These are phyloP conservation scores for Orbilia blumenaviensis DNA, from an alignment of 2,329 filamentous ascomycete genomes.

Conservation along the genomic window DNA sequence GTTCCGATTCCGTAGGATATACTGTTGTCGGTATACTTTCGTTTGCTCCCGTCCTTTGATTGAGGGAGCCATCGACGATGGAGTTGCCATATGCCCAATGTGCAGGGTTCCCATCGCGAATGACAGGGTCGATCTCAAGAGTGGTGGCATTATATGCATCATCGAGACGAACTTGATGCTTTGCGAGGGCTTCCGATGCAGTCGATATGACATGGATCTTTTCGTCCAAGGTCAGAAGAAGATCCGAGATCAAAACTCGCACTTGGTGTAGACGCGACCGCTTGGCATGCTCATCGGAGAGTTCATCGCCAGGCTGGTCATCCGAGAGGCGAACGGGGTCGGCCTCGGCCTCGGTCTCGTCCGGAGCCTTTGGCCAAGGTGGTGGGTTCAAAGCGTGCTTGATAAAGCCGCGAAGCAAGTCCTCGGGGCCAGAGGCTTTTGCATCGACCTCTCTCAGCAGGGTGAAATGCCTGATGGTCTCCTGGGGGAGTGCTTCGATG, in stretches of 20 bases:
- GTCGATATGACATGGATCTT: conserved; percentile 97
- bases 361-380: not conserved
- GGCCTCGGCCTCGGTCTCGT: conserved; percentile 45
- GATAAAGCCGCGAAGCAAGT: conserved; percentile 79
- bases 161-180: conserved; percentile 84
- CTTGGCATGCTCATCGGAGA: conserved; percentile 47
- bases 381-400: conserved; percentile 65
- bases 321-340: not conserved
- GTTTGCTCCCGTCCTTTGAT: conserved; percentile 1
- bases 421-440: conserved; percentile 89
- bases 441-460: conserved; percentile 97
- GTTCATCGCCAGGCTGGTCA: not conserved
- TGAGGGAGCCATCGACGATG: conserved; percentile 1
- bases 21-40: not conserved
- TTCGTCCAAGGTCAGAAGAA: conserved; percentile 91
- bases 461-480: conserved; percentile 94
- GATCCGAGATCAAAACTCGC: conserved; percentile 55
- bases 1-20: conserved; percentile 24
- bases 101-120: conserved; percentile 85
- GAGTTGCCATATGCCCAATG: conserved; percentile 87
- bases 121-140: conserved; percentile 90
- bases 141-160: conserved; percentile 87
- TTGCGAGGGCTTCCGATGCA: conserved; percentile 86
- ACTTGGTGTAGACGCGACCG: conserved; percentile 56
- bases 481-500: conserved; percentile 89